Conservation (phyloP, 768 basidiomycete species). For the Gyrodon lividus region DNA sequence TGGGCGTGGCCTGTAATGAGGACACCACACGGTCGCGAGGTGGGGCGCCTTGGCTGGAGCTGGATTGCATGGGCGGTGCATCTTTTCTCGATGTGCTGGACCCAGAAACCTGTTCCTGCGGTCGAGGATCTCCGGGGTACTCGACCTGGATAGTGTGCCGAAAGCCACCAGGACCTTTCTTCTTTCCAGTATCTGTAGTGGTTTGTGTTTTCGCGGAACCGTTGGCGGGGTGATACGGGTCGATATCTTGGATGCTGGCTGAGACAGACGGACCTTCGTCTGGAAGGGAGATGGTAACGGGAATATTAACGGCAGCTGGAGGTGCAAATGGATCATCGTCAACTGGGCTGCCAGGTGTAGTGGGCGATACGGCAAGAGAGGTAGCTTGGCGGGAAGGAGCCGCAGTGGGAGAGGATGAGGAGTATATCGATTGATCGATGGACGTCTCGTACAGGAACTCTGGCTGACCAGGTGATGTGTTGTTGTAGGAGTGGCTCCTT, state of each 20-base stretch:
- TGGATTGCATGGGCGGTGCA: conserved; percentile 4
- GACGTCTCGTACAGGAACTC: conserved; percentile 78
- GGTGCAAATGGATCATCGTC: conserved; percentile 77
- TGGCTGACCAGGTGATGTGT: conserved; percentile 47
- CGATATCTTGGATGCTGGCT: conserved; percentile 19
- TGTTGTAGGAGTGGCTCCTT: conserved; percentile 46
- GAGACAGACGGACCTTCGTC: conserved; percentile 21
- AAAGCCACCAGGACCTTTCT: conserved; percentile 47
- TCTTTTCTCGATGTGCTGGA: conserved; percentile 22
- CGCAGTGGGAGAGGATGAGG: conserved; percentile 33
- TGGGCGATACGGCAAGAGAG: conserved; percentile 44
- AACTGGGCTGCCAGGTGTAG: conserved; percentile 41
- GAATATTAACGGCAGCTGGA: conserved; percentile 28
- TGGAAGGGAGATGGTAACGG: conserved; percentile 29
- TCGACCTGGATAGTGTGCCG: conserved; percentile 97
- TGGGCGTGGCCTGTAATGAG: conserved; percentile 6
- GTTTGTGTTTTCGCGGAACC: conserved; percentile 36
- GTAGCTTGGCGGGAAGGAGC: conserved; percentile 39
- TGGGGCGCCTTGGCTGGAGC: conserved; percentile 14
- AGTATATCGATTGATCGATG: conserved; percentile 51
- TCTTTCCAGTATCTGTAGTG: conserved; percentile 44
- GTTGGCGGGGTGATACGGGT: conserved; percentile 20
- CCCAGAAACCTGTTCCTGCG: conserved; percentile 23
- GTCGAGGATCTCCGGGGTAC: conserved; percentile 60
- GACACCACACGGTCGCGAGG: conserved; percentile 20